Evolutionary conservation across 2,329 filamentous ascomycete genomes (phyloP), one percentile per base, ranked within the genome.

Genomic region (Nannizziopsis barbatae): DNA sequence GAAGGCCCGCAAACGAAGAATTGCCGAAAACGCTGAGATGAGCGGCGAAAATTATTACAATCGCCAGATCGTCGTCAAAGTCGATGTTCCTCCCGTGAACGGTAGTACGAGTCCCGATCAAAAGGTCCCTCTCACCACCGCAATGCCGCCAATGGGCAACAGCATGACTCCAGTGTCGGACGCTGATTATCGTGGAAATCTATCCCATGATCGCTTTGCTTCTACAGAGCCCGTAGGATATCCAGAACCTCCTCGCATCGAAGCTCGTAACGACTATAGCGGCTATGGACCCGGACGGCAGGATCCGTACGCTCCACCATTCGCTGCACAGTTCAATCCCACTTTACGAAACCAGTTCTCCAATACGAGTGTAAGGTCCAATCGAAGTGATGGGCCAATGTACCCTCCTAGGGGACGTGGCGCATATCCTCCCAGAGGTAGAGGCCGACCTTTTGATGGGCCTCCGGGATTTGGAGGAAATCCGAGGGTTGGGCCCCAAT

Each of bases 21-120:
- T 96, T 62, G 87, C 81, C 2, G 85, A 93, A 65, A 95, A 96
- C 62, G 86, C 89, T 6, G 89, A 96, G 63, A 96, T 96, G 89
- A 96, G 86, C 63, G 90, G 90, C 22, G 81, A 92, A 59, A 92
- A 89, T 61, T 95, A 84, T 64, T 95, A 93, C 67, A 84, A 82
- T 59, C 76, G 82, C 51, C 68, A 75, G 57, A 62, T 66, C 56
- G 65, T 65, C 53, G 58, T 50, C 54, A 62, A 71, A 56, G 72
- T 74, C 4, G 75, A 77, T 51, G 74, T 72, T 36, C 74, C 75
- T 20, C 74, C 75, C 30, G 71, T 74, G 2, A 62, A 27, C 7
- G 22, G 22, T 7, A 27, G 77, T 49, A 69, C 17, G 11, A 17
- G 12, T n/a, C 32, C 30, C 9, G 45, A 42, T 11, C 20, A n/a